Conservation (phyloP, 139 green algal species). For the Pleodorina starrii region DNA sequence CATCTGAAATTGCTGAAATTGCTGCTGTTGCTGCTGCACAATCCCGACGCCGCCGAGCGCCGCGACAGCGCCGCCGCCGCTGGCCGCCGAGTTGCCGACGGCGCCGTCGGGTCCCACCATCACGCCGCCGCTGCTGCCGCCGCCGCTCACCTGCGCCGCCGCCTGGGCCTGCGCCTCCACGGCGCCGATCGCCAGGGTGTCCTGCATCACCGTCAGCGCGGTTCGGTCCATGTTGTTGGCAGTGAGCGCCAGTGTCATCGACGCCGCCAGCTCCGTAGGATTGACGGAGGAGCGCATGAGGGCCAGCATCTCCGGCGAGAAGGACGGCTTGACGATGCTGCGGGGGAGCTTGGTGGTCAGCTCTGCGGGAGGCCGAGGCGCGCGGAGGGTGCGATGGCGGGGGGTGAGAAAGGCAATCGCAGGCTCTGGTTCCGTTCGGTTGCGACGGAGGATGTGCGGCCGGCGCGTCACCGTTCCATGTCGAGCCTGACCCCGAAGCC, state of each 20-base stretch:
- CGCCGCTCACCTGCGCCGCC: neutral
- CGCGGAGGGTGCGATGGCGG: neutral
- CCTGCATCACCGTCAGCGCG: slow-evolving; percentile 10
- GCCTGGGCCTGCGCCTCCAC: neutral
- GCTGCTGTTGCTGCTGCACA: slow-evolving; percentile 23
- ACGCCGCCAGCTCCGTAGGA: slow-evolving; percentile 41
- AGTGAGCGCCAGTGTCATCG: slow-evolving; percentile 49
- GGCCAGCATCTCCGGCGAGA: slow-evolving; percentile 36
- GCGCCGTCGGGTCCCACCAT: neutral
- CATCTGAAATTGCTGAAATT: neutral
- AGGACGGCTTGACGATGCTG: slow-evolving; percentile 34
- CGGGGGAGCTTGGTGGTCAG: slow-evolving; percentile 39
- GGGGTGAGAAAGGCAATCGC: neutral
- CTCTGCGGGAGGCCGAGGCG: neutral
- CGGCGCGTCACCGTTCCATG: no score
- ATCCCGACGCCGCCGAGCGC: neutral
- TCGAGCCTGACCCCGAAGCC: no score
- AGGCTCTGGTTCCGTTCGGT: no score
- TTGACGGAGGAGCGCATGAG: slow-evolving; percentile 28
- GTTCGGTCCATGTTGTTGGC: slow-evolving; percentile 36
- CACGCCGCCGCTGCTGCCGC: neutral
- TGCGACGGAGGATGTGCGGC: no score
- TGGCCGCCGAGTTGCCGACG: neutral
- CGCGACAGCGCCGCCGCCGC: neutral
- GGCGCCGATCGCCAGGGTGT: slow-evolving; percentile 4